Base-by-base conservation (phyloP, 2,329 filamentous ascomycete species). In the Aspergillus pseudoviridinutans region DNA sequence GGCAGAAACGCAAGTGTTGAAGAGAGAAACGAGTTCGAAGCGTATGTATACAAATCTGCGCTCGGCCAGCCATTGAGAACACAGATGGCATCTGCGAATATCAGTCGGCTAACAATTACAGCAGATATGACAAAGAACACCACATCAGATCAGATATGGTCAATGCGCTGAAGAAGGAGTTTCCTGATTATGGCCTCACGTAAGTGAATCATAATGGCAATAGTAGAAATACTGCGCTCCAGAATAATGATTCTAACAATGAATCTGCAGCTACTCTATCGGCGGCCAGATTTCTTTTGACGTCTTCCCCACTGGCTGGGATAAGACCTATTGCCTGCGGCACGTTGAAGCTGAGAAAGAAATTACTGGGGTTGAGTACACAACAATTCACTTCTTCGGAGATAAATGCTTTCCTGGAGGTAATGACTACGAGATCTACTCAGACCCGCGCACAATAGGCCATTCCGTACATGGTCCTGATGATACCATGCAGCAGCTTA, bases 241-340 rank as follows among this genome's bases (percentile, higher is more conserved):
- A 3, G 10, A 29, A 20, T 10, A 27, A 46, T 50, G 8, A 53
- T 38, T 3, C 29, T 58, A 41, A 32, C 42, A 32, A 58, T 35
- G 32, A 7, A 41, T 46, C 42, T 51, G 61, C 60, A 92, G 90
- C 46, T 97, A 89, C 82, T 93, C 91, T 62, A 96, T 99, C 68
- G 94, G 94, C 67, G 94, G 94, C 54, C 91, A 97, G 74, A 97
- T 99, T 77, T 97, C 92, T 59, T 99, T 99, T 76, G 94, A 99
- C 73, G 90, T 97, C 69, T 99, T 99, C 84, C 94, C 94, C 63
- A 85, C 81, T 2, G 94, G 94, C 71, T 99, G 94, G 94, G 94
- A 99, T 80, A 99, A 97, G 87, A 96, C 91, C 9, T 99, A 96
- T 83, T 97, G 92, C 80, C 82, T 97, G 65, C 81, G 85, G 67